A percentile compares a stretch with the other conserved stretches of the same genome.
These are phyloP conservation scores for Candida boidinii DNA, from an alignment of 805 yeast genomes.

Conservation along the genomic window DNA sequence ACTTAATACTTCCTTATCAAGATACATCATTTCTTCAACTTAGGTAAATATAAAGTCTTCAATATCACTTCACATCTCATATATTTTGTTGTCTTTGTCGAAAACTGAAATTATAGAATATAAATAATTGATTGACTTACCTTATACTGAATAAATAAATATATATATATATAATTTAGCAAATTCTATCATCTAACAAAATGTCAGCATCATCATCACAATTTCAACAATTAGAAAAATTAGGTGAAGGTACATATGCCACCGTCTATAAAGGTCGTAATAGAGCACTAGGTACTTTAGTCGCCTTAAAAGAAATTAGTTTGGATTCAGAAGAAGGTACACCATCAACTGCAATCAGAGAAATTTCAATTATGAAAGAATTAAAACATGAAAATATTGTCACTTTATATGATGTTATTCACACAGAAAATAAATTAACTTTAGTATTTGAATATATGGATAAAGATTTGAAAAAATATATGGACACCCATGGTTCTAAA, in stretches of 20 bases:
- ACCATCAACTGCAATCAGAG: conserved; percentile 96
- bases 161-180: no score
- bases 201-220: conserved; percentile 31
- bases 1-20: no score
- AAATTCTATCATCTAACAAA: no score
- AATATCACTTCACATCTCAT: no score
- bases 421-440: conserved; percentile 91
- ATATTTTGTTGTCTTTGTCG: no score
- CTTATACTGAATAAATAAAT: no score
- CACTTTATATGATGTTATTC: conserved; percentile 89
- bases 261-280: conserved; percentile 96
- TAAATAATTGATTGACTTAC: no score
- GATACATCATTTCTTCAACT: no score
- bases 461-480: conserved; percentile 85
- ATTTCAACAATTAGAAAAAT: conserved; percentile 58
- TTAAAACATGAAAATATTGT: conserved; percentile 89
- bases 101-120: no score
- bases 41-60: no score
- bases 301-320: conserved; percentile 91
- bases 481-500: conserved; percentile 71
- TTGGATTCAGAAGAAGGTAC: conserved; percentile 97
- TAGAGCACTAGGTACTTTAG: conserved; percentile 77
- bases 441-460: conserved; percentile 92
- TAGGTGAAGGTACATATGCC: conserved; percentile 95
- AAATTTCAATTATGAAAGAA: conserved; percentile 92